Evolutionary conservation across 805 yeast species (phyloP).

Genomic region (Maudiozyma turicensis): DNA sequence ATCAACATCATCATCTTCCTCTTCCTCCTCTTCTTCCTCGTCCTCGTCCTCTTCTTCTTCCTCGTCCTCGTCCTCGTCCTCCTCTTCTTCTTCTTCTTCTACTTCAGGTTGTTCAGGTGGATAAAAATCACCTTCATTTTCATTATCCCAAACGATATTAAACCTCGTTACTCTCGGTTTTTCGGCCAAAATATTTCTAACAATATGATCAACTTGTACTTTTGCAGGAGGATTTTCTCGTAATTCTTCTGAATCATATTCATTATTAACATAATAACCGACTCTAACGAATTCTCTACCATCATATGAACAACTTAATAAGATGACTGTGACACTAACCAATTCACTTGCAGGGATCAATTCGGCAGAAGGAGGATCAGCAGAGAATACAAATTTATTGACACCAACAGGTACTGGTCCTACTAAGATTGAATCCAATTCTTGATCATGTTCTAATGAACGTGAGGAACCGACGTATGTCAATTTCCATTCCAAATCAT

Average conservation of each 20-base stretch:
- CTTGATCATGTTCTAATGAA: conserved; percentile 93
- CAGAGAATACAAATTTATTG: conserved; percentile 83
- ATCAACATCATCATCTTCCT: conserved; percentile 36
- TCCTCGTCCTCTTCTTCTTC: conserved; percentile 41
- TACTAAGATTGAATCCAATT: conserved; percentile 87
- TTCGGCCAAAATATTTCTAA: conserved; percentile 88
- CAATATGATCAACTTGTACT: conserved; percentile 89
- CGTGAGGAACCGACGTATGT: conserved; percentile 95
- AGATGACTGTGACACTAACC: conserved; percentile 89
- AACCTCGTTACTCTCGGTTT: conserved; percentile 96
- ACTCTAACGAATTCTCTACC: conserved; percentile 94
- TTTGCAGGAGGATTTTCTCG: conserved; percentile 89
- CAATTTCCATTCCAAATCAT: conserved; percentile 91
- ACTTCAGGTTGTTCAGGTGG: conserved; percentile 72
- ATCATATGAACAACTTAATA: conserved; percentile 85
- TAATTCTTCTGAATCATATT: conserved; percentile 86
- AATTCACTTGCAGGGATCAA: conserved; percentile 92
- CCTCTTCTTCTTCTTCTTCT: conserved; percentile 54
- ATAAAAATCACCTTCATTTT: conserved; percentile 51
- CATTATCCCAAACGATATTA: conserved; percentile 94
- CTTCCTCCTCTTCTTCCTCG: conserved; percentile 39
- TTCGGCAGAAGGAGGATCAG: conserved; percentile 96
- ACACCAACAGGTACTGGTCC: conserved; percentile 99
- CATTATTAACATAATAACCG: conserved; percentile 96
- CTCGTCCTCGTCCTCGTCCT: conserved; percentile 51